Conservation (phyloP, 129 eudicot species). For the Arctium minus region DNA sequence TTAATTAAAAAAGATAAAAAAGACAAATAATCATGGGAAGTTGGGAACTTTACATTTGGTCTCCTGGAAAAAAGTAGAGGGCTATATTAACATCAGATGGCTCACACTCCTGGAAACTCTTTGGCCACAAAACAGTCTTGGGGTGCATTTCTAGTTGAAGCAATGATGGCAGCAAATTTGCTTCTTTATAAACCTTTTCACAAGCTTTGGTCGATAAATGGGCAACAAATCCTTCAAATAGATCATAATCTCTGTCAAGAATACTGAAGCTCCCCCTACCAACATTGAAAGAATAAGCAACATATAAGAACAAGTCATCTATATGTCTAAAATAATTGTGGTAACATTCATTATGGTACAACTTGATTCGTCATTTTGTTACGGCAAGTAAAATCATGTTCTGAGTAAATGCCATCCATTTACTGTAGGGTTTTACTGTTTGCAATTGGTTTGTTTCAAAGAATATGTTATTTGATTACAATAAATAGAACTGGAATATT, state of each 20-base stretch:
- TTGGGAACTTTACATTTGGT: slow-evolving; percentile 23
- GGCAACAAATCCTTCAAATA: slow-evolving; percentile 37
- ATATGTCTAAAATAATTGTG: background rate
- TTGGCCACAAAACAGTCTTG: slow-evolving; percentile 44
- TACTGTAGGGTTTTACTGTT: background rate
- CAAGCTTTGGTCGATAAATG: slow-evolving; percentile 57
- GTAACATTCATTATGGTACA: background rate
- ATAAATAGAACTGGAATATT: background rate
- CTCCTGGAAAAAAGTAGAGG: slow-evolving; percentile 47
- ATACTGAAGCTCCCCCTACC: slow-evolving; percentile 46
- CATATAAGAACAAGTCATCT: background rate
- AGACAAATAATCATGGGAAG: background rate
- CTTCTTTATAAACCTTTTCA: slow-evolving; percentile 36
- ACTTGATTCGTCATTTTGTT: background rate
- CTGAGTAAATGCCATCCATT: background rate
- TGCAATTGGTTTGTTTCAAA: background rate
- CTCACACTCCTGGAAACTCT: slow-evolving; percentile 31
- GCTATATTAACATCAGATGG: slow-evolving; percentile 49
- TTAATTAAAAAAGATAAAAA: background rate
- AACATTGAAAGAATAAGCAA: background rate
- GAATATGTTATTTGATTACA: background rate
- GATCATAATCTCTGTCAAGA: slow-evolving; percentile 9
- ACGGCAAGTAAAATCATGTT: background rate
- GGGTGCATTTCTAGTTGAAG: slow-evolving; percentile 48
- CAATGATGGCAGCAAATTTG: slow-evolving; percentile 33